Evolutionary conservation across 768 basidiomycete genomes (phyloP).

Genomic region (Lactarius sanguifluus): DNA sequence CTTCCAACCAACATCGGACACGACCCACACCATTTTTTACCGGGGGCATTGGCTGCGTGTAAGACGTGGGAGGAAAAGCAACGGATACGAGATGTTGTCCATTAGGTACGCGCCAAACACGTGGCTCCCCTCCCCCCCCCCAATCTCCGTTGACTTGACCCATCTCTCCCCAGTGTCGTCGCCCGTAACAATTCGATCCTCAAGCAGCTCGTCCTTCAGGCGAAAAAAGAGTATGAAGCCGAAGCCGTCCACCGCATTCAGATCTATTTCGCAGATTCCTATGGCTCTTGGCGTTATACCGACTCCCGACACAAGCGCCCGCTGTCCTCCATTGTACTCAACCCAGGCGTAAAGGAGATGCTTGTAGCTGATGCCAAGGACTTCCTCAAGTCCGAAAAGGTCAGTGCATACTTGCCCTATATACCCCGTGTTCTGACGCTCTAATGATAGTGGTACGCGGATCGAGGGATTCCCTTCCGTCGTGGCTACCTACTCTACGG

Average conservation of each 20-base stretch:
- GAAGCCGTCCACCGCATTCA: constrained; percentile 85
- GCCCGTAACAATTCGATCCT: constrained; percentile 81
- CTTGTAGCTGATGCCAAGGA: constrained; percentile 77
- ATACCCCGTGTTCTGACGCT: constrained; percentile 14
- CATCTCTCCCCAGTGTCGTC: constrained; percentile 57
- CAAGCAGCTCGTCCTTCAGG: constrained; percentile 85
- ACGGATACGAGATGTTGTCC: constrained; percentile 72
- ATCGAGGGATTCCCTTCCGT: constrained; percentile 89
- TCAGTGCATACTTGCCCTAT: constrained; percentile 32
- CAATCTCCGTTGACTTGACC: constrained; percentile 8
- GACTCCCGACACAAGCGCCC: constrained; percentile 87
- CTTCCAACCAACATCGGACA: constrained; percentile 86
- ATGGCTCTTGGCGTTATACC: constrained; percentile 86
- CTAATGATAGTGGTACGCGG: constrained; percentile 75
- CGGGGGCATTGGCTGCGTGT: constrained; percentile 82
- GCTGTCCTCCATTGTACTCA: constrained; percentile 83
- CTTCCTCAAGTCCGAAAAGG: constrained; percentile 83
- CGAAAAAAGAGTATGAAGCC: constrained; percentile 87
- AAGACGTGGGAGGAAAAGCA: constrained; percentile 64
- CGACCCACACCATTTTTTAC: constrained; percentile 88
- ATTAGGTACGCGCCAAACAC: constrained; percentile 54
- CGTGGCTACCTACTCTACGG: constrained; percentile 84
- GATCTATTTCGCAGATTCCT: constrained; percentile 87
- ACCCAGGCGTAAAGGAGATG: constrained; percentile 90
- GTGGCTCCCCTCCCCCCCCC: constrained; percentile 10